Conservation (phyloP, 2,329 filamentous ascomycete species). For the Sclerotinia minor region DNA sequence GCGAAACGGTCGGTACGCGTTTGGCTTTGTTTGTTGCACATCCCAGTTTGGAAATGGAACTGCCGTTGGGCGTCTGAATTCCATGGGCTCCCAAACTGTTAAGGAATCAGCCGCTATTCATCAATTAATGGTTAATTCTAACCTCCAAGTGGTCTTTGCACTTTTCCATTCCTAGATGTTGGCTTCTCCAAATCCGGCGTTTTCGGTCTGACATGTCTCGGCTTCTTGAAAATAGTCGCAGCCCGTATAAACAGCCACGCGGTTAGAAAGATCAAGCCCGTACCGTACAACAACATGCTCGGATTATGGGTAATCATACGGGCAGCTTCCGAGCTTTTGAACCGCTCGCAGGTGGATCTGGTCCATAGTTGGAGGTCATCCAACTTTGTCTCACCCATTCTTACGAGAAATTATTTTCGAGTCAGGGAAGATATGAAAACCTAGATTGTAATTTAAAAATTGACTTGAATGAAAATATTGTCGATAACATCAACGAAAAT, state of each 20-base stretch:
- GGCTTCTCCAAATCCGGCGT: conserved; percentile 41
- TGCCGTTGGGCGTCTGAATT: conserved; percentile 40
- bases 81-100: conserved; percentile 40
- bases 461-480: neutral
- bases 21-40: conserved; percentile 40
- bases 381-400: conserved; percentile 28
- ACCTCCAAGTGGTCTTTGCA: conserved; percentile 36
- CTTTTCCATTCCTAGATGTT: conserved; percentile 35
- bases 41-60: conserved; percentile 38
- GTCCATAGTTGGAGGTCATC: conserved; percentile 27
- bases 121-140: conserved; percentile 6
- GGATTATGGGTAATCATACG: conserved; percentile 28
- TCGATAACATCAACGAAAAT: neutral
- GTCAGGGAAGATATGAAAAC: neutral
- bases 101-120: conserved; percentile 25
- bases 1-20: conserved; percentile 42
- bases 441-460: neutral
- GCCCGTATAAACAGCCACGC: conserved; percentile 35
- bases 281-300: conserved; percentile 33
- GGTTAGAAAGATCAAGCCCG: conserved; percentile 26
- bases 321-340: conserved; percentile 22
- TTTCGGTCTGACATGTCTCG: conserved; percentile 29
- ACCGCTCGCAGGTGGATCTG: conserved; percentile 23
- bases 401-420: neutral
- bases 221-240: conserved; percentile 32